These are phyloP conservation scores for Daldinia vernicosa DNA, from an alignment of 495 filamentous ascomycete genomes.

Conservation along the genomic window DNA sequence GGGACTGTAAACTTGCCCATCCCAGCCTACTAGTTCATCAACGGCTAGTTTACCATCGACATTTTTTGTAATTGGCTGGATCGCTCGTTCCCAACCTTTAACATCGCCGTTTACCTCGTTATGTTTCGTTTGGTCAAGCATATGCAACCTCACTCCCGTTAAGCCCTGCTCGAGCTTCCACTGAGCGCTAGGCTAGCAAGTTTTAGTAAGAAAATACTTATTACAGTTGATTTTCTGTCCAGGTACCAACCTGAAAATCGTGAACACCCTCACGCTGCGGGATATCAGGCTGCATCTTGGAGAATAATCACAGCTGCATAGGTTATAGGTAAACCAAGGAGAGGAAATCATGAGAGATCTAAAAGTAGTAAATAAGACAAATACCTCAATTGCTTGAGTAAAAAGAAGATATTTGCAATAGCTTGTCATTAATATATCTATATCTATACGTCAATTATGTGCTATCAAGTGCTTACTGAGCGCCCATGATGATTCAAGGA, in stretches of 20 bases:
- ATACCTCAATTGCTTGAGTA: neutral
- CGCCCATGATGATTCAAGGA: neutral
- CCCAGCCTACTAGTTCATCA: conserved; percentile 47
- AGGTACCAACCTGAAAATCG: conserved; percentile 28
- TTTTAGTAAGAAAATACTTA: conserved; percentile 20
- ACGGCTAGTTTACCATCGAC: conserved; percentile 23
- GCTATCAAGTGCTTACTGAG: conserved; percentile 1
- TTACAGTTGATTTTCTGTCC: neutral
- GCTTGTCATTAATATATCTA: neutral
- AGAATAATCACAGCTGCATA: neutral
- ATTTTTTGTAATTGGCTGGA: conserved; percentile 29
- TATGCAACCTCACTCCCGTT: conserved; percentile 54
- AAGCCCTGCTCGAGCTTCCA: conserved; percentile 65
- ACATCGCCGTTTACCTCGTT: conserved; percentile 43
- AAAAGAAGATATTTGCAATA: neutral
- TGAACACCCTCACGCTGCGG: conserved; percentile 27
- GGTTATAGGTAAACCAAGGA: neutral
- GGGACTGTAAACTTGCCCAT: conserved; percentile 35
- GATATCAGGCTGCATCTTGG: conserved; percentile 39
- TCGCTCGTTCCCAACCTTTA: conserved; percentile 49
- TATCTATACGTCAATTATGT: neutral
- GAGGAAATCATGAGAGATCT: neutral
- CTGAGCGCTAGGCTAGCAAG: conserved; percentile 56
- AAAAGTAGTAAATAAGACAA: neutral
- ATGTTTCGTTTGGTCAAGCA: conserved; percentile 56